A percentile compares a stretch with the other conserved stretches of the same genome.
Evolutionary conservation across 352 stramenopile genomes (phyloP).

Genomic region (Phytophthora palmivora): DNA sequence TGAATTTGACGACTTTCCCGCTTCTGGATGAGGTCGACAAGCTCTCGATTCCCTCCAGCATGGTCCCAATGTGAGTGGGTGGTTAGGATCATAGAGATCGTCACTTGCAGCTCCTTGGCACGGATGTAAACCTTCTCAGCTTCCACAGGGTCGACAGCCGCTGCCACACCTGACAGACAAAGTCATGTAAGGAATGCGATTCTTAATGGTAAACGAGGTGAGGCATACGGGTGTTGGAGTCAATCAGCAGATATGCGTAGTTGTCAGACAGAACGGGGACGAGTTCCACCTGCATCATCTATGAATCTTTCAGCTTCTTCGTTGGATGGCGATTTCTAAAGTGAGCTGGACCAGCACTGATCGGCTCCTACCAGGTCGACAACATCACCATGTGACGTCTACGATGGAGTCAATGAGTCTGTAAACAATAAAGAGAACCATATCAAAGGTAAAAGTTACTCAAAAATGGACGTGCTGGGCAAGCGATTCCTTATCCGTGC

Average conservation of each 20-base stretch:
- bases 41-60: conserved; percentile 84
- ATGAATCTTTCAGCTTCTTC: neutral
- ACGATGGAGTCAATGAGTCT: no score
- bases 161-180: conserved; percentile 56
- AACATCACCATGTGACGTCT: no score
- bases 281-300: conserved; percentile 70
- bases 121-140: conserved; percentile 76
- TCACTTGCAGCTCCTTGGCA: conserved; percentile 63
- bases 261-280: conserved; percentile 92
- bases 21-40: conserved; percentile 57
- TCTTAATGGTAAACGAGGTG: conserved; percentile 4
- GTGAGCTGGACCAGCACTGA: no score
- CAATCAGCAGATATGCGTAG: conserved; percentile 91
- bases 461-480: conserved; percentile 31
- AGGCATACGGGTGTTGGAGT: conserved; percentile 49
- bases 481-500: conserved; percentile 51
- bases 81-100: conserved; percentile 89
- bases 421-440: neutral
- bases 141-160: conserved; percentile 90
- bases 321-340: neutral
- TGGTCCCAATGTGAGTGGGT: conserved; percentile 94
- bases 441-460: neutral
- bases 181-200: neutral
- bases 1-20: conserved; percentile 46
- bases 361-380: no score